These are phyloP conservation scores for Lachancea sp. DNA, from an alignment of 805 yeast genomes.

Conservation along the genomic window DNA sequence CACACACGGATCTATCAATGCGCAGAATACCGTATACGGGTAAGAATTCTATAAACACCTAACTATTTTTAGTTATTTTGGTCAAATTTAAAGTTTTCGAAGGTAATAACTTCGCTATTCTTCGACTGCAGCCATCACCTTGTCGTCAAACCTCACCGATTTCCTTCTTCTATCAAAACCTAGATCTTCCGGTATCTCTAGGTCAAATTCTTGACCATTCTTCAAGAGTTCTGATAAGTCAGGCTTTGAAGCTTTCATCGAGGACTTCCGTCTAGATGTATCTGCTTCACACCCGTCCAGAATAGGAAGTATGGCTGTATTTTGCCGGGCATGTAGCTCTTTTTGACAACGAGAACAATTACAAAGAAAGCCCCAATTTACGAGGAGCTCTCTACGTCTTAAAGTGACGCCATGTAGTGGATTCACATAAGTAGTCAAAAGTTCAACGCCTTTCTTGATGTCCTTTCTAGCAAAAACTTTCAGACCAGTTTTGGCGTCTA, in stretches of 20 bases:
- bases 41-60: not conserved
- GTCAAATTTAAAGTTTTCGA: not conserved
- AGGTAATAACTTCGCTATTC: too few species aligned
- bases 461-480: slow-evolving; percentile 53
- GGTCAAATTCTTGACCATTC: slow-evolving; percentile 41
- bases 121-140: slow-evolving; percentile 47
- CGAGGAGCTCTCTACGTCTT: slow-evolving; percentile 58
- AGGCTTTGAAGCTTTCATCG: slow-evolving; percentile 30
- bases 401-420: slow-evolving; percentile 55
- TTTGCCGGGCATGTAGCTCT: slow-evolving; percentile 33
- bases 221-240: slow-evolving; percentile 46
- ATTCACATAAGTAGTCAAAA: slow-evolving; percentile 63
- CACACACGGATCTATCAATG: not conserved
- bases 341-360: slow-evolving; percentile 57
- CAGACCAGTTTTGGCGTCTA: slow-evolving; percentile 44
- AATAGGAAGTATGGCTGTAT: not conserved
- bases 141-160: slow-evolving; percentile 60
- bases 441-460: slow-evolving; percentile 59
- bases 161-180: slow-evolving; percentile 45
- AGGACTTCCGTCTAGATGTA: slow-evolving; percentile 26
- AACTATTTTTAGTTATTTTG: not conserved
- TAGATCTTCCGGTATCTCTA: slow-evolving; percentile 37
- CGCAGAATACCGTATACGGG: not conserved
- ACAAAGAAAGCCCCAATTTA: slow-evolving; percentile 78
- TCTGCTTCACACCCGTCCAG: not conserved